phyloP scores from a whole-genome alignment of 495 filamentous ascomycete genomes.

The Talaromyces stipitatus region DNA sequence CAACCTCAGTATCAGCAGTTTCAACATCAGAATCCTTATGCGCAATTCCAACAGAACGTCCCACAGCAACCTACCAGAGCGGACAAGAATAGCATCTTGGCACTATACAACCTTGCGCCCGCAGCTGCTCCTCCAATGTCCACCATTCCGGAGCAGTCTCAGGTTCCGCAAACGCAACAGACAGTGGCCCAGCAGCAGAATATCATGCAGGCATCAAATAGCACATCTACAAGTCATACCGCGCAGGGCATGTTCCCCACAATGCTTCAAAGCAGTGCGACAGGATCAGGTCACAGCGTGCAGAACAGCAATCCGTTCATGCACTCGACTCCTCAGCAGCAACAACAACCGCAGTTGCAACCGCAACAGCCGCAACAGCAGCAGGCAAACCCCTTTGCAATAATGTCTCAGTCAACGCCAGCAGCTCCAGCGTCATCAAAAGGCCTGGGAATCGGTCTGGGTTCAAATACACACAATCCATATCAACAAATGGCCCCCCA shows the following conservation, averaged over 20 bases:
- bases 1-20: constrained; percentile 22
- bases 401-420: constrained; percentile 3
- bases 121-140: constrained; percentile 45
- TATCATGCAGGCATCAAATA: background rate
- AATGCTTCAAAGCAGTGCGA: constrained; percentile 21
- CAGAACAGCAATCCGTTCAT: constrained; percentile 32
- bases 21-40: constrained; percentile 14
- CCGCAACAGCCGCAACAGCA: constrained; percentile 15
- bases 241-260: constrained; percentile 19
- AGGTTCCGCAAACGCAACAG: constrained; percentile 16
- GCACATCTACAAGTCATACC: constrained; percentile 6
- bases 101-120: constrained; percentile 77
- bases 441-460: constrained; percentile 11
- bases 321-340: constrained; percentile 5
- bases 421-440: constrained; percentile 4
- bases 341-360: constrained; percentile 11
- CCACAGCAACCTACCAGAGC: constrained; percentile 41
- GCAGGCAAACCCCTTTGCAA: constrained; percentile 5
- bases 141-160: constrained; percentile 25
- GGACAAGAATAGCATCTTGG: constrained; percentile 81
- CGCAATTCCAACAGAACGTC: constrained; percentile 28
- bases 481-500: constrained; percentile 4
- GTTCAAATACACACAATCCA: constrained; percentile 4
- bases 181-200: background rate
- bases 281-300: constrained; percentile 15